phyloP scores from a whole-genome alignment of 495 filamentous ascomycete species.

The Neurospora cerealis region DNA sequence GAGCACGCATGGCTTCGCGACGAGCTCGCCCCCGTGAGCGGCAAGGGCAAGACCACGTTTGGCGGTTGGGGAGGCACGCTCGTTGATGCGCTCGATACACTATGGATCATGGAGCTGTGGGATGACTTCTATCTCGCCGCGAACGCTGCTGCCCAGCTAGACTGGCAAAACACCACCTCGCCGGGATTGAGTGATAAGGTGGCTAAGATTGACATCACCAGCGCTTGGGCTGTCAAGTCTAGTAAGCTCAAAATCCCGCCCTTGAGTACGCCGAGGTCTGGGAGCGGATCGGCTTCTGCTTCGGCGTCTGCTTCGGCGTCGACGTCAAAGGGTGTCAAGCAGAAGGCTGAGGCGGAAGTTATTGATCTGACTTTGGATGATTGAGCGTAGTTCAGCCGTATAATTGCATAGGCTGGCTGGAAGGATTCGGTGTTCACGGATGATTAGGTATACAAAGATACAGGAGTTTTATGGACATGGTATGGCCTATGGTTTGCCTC shows the following conservation, averaged over 20 bases:
- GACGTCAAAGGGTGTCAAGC: background rate
- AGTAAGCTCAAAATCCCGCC: background rate
- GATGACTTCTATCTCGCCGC: constrained; percentile 70
- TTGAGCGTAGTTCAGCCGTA: background rate
- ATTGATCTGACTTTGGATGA: background rate
- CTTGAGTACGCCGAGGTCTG: background rate
- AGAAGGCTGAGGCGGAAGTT: background rate
- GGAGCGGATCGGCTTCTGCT: background rate
- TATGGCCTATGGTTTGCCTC: no score
- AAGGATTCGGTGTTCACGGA: background rate
- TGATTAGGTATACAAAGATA: background rate
- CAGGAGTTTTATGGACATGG: background rate
- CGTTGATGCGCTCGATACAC: constrained; percentile 67
- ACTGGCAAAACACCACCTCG: constrained; percentile 58
- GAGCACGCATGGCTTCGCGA: constrained; percentile 66
- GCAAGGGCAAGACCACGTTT: constrained; percentile 50
- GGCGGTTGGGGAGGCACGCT: constrained; percentile 75
- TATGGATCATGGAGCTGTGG: constrained; percentile 77
- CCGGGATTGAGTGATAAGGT: background rate
- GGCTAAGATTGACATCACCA: background rate
- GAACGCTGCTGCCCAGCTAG: constrained; percentile 53
- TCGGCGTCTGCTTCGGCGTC: background rate
- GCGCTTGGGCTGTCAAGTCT: background rate
- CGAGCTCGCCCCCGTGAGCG: constrained; percentile 58
- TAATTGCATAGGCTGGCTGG: background rate